These are phyloP conservation scores for Xylaria acuta DNA, from an alignment of 495 filamentous ascomycete species.

Conservation along the genomic window DNA sequence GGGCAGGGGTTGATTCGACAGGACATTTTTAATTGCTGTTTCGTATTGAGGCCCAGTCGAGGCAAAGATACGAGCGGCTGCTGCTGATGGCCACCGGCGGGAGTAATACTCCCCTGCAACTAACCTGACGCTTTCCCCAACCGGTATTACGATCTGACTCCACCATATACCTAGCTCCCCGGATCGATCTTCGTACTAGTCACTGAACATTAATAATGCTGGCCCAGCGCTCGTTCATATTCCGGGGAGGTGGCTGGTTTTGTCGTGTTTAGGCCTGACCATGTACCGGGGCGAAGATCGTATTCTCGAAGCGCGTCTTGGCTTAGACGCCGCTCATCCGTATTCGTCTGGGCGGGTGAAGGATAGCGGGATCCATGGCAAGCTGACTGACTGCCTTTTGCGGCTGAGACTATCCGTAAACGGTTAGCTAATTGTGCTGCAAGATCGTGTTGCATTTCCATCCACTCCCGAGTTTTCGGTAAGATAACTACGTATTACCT, in stretches of 20 bases:
- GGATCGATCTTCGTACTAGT: neutral
- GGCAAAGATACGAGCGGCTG: constrained; percentile 17
- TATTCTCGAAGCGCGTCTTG: constrained; percentile 11
- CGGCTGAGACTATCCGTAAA: constrained; percentile 1
- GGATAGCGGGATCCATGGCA: neutral
- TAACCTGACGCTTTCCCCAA: constrained; percentile 12
- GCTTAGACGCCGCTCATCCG: constrained; percentile 22
- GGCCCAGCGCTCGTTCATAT: neutral
- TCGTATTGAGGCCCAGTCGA: constrained; percentile 24
- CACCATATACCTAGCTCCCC: constrained; percentile 1
- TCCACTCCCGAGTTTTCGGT: constrained; percentile 6
- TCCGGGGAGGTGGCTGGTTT: constrained; percentile 11
- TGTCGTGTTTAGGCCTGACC: constrained; percentile 17
- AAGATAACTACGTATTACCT: neutral
- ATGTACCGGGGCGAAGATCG: constrained; percentile 10
- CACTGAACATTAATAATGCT: neutral
- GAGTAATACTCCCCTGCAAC: constrained; percentile 5
- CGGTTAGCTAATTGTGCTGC: neutral
- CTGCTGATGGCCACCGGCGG: constrained; percentile 5
- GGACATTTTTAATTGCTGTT: constrained; percentile 23
- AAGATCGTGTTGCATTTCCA: constrained; percentile 11
- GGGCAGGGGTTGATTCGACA: constrained; percentile 25
- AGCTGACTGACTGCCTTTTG: constrained; percentile 5
- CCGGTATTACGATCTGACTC: constrained; percentile 1
- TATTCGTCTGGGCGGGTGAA: constrained; percentile 14